Conservation (phyloP, 441 rosid species). For the Corymbia citriodora region DNA sequence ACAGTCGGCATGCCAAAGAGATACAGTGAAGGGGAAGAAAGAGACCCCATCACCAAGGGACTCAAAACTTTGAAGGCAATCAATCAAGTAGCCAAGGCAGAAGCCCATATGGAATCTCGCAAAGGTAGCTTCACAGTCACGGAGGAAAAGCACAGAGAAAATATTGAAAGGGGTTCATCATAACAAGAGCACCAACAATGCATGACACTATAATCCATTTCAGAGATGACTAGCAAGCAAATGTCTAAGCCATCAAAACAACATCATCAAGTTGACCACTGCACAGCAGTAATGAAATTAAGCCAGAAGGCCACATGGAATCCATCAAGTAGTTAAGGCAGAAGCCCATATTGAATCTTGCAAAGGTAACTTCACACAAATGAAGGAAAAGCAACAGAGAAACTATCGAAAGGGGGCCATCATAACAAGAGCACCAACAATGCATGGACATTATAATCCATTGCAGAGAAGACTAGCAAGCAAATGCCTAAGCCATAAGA, state of each 20-base stretch:
- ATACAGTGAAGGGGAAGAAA: neutral
- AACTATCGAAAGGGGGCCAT: neutral
- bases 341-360: neutral
- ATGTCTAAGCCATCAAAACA: neutral
- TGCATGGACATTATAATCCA: neutral
- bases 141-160: neutral
- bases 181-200: neutral
- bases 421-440: neutral
- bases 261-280: neutral
- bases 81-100: neutral
- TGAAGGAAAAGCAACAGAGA: neutral
- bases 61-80: neutral
- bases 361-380: neutral
- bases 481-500: neutral
- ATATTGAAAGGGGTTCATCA: neutral
- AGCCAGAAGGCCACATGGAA: neutral
- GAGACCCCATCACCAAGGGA: neutral
- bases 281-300: neutral
- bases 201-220: neutral
- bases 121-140: neutral
- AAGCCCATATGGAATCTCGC: neutral
- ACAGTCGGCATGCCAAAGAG: neutral
- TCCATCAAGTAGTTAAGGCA: neutral
- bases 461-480: neutral
- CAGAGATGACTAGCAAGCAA: neutral